Percentiles rank a stretch among this genome's conserved stretches.
Evolutionary conservation across 2,329 filamentous ascomycete species (phyloP).

Genomic region (Sarocladium oryzae): DNA sequence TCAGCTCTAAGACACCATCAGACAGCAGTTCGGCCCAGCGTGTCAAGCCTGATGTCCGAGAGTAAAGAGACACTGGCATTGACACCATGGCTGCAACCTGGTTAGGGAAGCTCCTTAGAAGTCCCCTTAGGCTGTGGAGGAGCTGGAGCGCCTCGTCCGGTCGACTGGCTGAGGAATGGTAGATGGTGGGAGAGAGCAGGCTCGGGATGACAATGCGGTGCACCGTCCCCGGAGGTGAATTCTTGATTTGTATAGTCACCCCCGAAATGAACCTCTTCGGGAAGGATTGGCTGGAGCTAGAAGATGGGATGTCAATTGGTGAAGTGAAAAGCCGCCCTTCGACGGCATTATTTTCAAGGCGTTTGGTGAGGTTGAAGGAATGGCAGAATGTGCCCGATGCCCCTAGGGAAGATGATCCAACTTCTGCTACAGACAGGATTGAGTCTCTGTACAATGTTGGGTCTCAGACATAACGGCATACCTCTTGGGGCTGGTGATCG

Average conservation of each 20-base stretch:
- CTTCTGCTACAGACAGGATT: too few species aligned
- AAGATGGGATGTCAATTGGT: conserved; percentile 34
- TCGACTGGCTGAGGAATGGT: conserved; percentile 61
- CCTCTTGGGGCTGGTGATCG: conserved; percentile 54
- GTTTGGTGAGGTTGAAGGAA: conserved; percentile 64
- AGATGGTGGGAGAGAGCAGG: conserved; percentile 79
- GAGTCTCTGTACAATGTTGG: too few species aligned
- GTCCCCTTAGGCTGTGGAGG: conserved; percentile 66
- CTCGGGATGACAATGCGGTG: conserved; percentile 83
- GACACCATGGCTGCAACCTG: conserved; percentile 69
- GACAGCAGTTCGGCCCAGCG: conserved; percentile 80
- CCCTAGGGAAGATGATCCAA: background rate
- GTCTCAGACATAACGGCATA: too few species aligned
- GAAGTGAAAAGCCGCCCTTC: conserved; percentile 45
- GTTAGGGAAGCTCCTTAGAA: conserved; percentile 61
- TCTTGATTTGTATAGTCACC: conserved; percentile 48
- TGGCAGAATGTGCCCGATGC: conserved; percentile 53
- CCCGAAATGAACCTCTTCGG: conserved; percentile 60
- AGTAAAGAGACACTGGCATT: conserved; percentile 73
- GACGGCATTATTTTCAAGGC: conserved; percentile 43
- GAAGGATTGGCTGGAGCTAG: conserved; percentile 17
- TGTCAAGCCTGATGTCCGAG: conserved; percentile 66
- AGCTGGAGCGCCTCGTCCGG: conserved; percentile 74
- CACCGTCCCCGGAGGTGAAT: conserved; percentile 52
- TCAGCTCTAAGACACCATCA: conserved; percentile 82